These are phyloP conservation scores for Singerocomus inundabilis DNA, from an alignment of 1,284 basidiomycete genomes.

Conservation along the genomic window DNA sequence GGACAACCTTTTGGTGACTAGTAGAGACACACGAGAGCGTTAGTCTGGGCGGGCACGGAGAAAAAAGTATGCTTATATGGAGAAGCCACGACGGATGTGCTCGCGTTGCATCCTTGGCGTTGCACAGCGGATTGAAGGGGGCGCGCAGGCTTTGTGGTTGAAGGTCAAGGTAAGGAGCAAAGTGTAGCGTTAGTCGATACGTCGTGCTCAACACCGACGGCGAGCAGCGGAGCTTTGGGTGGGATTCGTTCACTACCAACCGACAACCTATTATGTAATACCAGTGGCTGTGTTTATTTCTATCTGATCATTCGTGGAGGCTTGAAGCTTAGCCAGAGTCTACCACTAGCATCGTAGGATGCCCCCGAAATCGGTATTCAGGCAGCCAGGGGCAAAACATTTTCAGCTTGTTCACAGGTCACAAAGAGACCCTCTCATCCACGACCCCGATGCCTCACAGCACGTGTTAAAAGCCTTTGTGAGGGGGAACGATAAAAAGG, in stretches of 20 bases:
- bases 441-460: constrained; percentile 87
- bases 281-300: constrained; percentile 24
- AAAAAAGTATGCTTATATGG: constrained; percentile 64
- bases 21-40: constrained; percentile 58
- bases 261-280: constrained; percentile 33
- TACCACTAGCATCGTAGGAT: constrained; percentile 34
- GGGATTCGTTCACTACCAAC: constrained; percentile 31
- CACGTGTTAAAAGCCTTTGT: constrained; percentile 87
- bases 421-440: constrained; percentile 91
- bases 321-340: too few relatives aligned
- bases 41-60: constrained; percentile 36
- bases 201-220: constrained; percentile 22
- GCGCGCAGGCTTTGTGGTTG: not conserved
- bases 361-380: constrained; percentile 83
- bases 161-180: constrained; percentile 5
- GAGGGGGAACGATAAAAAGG: constrained; percentile 71
- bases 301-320: not conserved
- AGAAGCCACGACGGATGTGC: constrained; percentile 73
- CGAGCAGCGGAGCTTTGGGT: constrained; percentile 17
- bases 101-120: constrained; percentile 62
- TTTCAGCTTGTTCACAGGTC: constrained; percentile 98
- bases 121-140: constrained; percentile 5
- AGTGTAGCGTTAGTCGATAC: constrained; percentile 5
- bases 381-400: constrained; percentile 84
- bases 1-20: constrained; percentile 89